Evolutionary conservation across 345 rosid genomes (phyloP).

Genomic region (Pugionium cornutum): DNA sequence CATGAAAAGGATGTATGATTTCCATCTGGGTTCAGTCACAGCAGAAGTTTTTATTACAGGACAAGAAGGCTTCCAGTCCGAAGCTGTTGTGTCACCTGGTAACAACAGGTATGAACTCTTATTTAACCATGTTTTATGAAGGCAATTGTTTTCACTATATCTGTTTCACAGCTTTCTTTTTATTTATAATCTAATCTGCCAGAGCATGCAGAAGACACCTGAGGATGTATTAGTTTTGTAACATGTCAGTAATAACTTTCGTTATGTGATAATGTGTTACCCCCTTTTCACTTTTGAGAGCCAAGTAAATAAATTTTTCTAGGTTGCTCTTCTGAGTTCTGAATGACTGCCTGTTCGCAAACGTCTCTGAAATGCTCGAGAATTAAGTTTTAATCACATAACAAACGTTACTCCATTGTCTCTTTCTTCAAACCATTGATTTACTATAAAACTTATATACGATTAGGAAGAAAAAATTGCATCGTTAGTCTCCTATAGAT

Average conservation of each 20-base stretch:
- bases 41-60: conserved; percentile 73
- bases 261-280: not conserved
- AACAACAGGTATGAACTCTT: conserved; percentile 48
- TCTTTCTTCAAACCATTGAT: not conserved
- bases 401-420: not conserved
- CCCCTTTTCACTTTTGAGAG: not conserved
- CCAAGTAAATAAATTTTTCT: not conserved
- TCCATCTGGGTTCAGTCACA: conserved; percentile 63
- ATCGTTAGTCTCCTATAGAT: not conserved
- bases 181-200: not conserved
- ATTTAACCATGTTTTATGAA: too few relatives aligned
- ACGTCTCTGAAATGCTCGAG: too few relatives aligned
- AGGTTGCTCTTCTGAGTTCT: not conserved
- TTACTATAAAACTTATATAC: not conserved
- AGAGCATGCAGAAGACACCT: not conserved
- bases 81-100: conserved; percentile 32
- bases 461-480: not conserved
- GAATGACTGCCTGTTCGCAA: not conserved
- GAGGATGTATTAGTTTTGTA: not conserved
- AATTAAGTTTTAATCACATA: not conserved
- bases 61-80: conserved; percentile 58
- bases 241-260: not conserved
- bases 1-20: conserved; percentile 78
- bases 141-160: not conserved
- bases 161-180: not conserved